Base-by-base conservation (phyloP, 148 eudicot species). In the Heliamphora exappendiculata region DNA sequence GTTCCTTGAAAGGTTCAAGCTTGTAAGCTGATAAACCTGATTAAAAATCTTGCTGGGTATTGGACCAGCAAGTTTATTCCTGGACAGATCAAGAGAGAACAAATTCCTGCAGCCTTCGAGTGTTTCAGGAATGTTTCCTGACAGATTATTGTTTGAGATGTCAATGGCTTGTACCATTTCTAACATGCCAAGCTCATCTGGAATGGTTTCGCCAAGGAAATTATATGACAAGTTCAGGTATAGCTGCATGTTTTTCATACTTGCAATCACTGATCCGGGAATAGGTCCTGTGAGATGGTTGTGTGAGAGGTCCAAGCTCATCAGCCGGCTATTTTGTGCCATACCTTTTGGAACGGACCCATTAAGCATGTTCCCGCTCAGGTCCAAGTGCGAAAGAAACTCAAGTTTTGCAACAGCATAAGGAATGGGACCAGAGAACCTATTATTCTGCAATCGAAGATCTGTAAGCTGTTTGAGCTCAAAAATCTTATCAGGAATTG, bases 121-220 rank as follows among this genome's bases (percentile, higher is more conserved):
- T 33, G 87, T n/a, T 19, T 57, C 59, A 36, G 98, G 92, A 74
- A 94, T 73, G 60, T 67, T 74, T 60, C 97, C 96, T 17, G 94
- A 88, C 22, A 94, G 70, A 71, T 89, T 83, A 65, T 94, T 94
- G 78, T 86, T 86, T 0, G 98, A 92, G 71, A 92, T 33, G 76
- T 94, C 96, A 29, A 94, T 89, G 53, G 67, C 87, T 65, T 90
- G 93, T 53, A 92, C 91, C 98, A 94, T 94, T 36, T 87, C 86
- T 67, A 92, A 77, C 76, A 58, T 74, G 31, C 96, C 94, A 54
- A 94, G 74, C 70, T 88, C 94, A 19, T 82, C 77, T 53, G 98
- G 96, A 26, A 94, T 77, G 31, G 62, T n/a, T 50, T 86, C 91
- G 3, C 82, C 58, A 19, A 94, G 78, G 62, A 66, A 74, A 75